A percentile compares a stretch with the other conserved stretches of the same genome.
Conservation (phyloP, 768 basidiomycete species). For the Mycena indigotica region DNA sequence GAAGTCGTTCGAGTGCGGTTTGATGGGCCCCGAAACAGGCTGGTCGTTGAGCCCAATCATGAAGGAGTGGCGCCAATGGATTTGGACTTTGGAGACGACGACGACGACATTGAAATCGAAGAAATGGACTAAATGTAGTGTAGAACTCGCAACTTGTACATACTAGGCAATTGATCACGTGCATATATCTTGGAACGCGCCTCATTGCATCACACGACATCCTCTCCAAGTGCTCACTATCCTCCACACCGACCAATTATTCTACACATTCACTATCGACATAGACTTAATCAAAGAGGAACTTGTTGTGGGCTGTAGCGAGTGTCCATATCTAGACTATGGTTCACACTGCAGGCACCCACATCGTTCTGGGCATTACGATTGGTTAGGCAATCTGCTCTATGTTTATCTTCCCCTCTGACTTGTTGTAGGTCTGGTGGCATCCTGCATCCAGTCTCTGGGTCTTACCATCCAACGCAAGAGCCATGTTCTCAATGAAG, state of each 20-base stretch:
- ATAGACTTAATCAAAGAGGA: not conserved
- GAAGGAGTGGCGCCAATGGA: slow-evolving; percentile 54
- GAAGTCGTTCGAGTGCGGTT: slow-evolving; percentile 77
- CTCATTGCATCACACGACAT: not conserved
- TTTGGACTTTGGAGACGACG: slow-evolving; percentile 58
- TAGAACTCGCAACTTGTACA: not conserved
- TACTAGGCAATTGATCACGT: not conserved
- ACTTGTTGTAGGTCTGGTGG: slow-evolving; percentile 52
- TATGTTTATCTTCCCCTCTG: not conserved
- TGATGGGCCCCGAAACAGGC: slow-evolving; percentile 78
- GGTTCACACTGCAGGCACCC: slow-evolving; percentile 25
- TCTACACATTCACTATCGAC: too few species aligned
- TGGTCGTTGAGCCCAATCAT: slow-evolving; percentile 84
- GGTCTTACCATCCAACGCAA: slow-evolving; percentile 93
- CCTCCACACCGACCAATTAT: too few species aligned
- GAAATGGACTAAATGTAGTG: slow-evolving; percentile 54
- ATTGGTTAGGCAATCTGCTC: slow-evolving; percentile 36
- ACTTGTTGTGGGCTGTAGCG: not conserved
- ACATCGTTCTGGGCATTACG: slow-evolving; percentile 51
- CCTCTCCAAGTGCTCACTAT: not conserved
- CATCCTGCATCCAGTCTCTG: slow-evolving; percentile 86
- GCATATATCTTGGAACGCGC: too few species aligned
- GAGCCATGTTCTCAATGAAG: slow-evolving; percentile 85
- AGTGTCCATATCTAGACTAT: not conserved
- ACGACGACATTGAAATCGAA: slow-evolving; percentile 64